phyloP scores from a whole-genome alignment of 257 asterid species.

The Eustoma russellianum region DNA sequence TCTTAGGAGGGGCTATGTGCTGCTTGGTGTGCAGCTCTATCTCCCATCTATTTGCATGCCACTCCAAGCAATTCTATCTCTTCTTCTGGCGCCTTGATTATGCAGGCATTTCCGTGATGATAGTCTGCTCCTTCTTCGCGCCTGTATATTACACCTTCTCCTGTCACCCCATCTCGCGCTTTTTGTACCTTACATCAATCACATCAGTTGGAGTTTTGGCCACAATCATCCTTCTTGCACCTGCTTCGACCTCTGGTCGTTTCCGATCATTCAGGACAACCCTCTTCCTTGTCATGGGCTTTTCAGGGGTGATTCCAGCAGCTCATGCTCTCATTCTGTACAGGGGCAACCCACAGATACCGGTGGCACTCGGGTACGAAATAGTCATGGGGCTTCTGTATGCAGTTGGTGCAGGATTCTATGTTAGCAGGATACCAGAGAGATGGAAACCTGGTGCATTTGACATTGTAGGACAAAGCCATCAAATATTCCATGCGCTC shows the following conservation, averaged over 20 bases:
- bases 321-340: constrained; percentile 55
- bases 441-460: constrained; percentile 82
- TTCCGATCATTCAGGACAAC: constrained; percentile 60
- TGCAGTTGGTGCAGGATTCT: constrained; percentile 58
- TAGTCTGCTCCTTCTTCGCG: constrained; percentile 72
- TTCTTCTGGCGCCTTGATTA: constrained; percentile 97
- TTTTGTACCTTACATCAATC: constrained; percentile 54
- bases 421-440: constrained; percentile 71
- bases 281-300: constrained; percentile 82
- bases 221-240: constrained; percentile 57
- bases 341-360: constrained; percentile 40
- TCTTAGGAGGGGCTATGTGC: constrained; percentile 75
- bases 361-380: constrained; percentile 60
- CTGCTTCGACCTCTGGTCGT: constrained; percentile 44
- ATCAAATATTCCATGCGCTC: constrained; percentile 78
- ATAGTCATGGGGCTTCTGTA: constrained; percentile 62
- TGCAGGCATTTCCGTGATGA: constrained; percentile 80
- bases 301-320: constrained; percentile 80
- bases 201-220: constrained; percentile 46
- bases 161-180: constrained; percentile 47
- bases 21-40: constrained; percentile 67
- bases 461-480: constrained; percentile 88
- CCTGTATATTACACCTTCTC: constrained; percentile 71
- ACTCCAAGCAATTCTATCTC: constrained; percentile 54
- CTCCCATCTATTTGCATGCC: constrained; percentile 89